phyloP scores from a whole-genome alignment of 192 early-diverging fungal genomes.

The Backusella tuberculispora region DNA sequence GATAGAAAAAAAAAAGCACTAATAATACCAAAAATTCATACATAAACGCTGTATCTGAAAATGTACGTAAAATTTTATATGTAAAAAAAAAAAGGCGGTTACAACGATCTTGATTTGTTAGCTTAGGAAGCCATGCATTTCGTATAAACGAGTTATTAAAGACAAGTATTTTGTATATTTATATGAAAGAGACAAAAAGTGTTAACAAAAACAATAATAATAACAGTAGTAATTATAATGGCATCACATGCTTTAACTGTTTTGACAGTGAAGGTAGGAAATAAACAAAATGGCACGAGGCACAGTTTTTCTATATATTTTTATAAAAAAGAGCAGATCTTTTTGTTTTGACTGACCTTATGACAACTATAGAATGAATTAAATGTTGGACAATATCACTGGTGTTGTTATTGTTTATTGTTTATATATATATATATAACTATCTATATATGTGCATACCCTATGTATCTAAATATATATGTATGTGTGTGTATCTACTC shows the following conservation, averaged over 20 bases:
- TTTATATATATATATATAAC: neutral
- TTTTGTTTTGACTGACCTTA: conserved; percentile 7
- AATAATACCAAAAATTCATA: neutral
- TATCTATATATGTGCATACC: neutral
- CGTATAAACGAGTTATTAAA: neutral
- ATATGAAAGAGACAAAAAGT: conserved; percentile 1
- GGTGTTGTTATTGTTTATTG: neutral
- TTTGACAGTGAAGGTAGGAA: conserved; percentile 6
- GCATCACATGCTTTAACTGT: conserved; percentile 13
- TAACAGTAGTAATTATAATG: neutral
- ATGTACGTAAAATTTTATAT: conserved; percentile 1
- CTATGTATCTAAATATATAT: neutral
- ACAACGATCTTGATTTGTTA: conserved; percentile 3
- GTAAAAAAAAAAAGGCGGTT: conserved; percentile 7
- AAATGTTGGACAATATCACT: neutral
- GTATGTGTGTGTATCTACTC: neutral
- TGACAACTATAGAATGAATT: neutral
- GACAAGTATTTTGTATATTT: neutral
- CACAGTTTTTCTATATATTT: neutral
- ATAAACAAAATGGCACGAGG: conserved; percentile 15
- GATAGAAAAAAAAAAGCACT: neutral
- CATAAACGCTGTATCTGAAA: conserved; percentile 7
- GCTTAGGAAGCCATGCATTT: conserved; percentile 4
- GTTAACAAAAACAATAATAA: neutral
- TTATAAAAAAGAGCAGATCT: neutral